These are phyloP conservation scores for Podila clonocystis DNA, from an alignment of 192 early-diverging fungal genomes.

Conservation along the genomic window DNA sequence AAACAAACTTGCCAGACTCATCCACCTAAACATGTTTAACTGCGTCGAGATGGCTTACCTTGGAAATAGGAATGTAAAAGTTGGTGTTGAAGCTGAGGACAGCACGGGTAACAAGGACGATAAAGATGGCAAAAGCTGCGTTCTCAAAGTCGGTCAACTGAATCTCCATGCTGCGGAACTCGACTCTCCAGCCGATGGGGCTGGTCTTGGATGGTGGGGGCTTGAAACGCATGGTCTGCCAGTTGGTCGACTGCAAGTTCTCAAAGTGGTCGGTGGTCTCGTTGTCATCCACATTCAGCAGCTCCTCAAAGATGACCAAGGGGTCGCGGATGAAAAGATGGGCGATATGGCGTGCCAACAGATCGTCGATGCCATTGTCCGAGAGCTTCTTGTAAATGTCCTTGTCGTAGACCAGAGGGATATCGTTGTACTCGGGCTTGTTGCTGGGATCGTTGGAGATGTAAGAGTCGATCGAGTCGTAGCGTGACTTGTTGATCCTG, in stretches of 20 bases:
- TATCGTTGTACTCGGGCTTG: conserved; percentile 93
- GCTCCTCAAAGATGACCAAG: conserved; percentile 92
- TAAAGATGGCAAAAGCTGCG: conserved; percentile 94
- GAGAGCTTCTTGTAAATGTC: conserved; percentile 79
- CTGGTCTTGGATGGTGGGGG: conserved; percentile 88
- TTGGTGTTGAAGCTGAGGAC: conserved; percentile 91
- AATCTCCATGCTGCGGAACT: conserved; percentile 97
- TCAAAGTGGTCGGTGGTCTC: conserved; percentile 96
- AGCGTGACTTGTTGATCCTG: conserved; percentile 95
- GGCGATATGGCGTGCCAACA: conserved; percentile 90
- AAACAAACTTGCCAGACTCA: no score
- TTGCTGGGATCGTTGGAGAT: conserved; percentile 76
- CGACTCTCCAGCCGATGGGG: conserved; percentile 97
- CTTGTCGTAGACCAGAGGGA: conserved; percentile 82
- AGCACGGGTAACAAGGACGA: conserved; percentile 89
- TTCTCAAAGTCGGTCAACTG: conserved; percentile 98
- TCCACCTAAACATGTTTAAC: no score
- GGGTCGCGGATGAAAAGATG: conserved; percentile 99
- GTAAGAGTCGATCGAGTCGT: conserved; percentile 94
- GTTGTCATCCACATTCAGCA: conserved; percentile 88
- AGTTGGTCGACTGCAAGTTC: conserved; percentile 99
- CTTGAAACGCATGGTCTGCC: conserved; percentile 99
- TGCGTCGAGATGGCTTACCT: conserved; percentile 57
- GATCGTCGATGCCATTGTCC: conserved; percentile 85
- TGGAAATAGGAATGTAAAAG: conserved; percentile 96